Evolutionary conservation across 805 yeast species (phyloP).

Genomic region (Metschnikowia continentalis): DNA sequence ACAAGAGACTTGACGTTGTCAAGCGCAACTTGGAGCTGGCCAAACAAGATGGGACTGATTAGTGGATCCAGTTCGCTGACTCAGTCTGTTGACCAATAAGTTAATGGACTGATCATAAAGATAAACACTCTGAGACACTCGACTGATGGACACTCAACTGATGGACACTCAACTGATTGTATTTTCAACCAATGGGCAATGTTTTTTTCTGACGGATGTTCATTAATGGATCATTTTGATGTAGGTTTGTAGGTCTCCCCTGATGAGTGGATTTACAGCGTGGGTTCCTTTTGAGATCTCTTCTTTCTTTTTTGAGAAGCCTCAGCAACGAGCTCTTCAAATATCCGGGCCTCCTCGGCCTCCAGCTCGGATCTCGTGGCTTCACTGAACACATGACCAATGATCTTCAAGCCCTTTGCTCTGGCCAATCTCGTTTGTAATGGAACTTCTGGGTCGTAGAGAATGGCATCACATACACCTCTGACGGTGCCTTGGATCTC

Average conservation of each 20-base stretch:
- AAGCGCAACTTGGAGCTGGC: constrained; percentile 22
- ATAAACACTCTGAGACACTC: too few relatives aligned
- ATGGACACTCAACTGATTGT: too few relatives aligned
- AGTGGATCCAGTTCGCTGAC: too few relatives aligned
- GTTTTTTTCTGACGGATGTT: too few relatives aligned
- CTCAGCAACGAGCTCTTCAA: constrained; percentile 63
- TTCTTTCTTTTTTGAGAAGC: constrained; percentile 41
- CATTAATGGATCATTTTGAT: too few relatives aligned
- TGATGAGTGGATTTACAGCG: too few relatives aligned
- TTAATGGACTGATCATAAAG: too few relatives aligned
- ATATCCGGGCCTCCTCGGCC: constrained; percentile 71
- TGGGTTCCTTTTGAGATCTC: constrained; percentile 13
- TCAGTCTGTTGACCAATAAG: too few relatives aligned
- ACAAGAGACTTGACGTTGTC: constrained; percentile 51
- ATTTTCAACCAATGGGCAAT: too few relatives aligned
- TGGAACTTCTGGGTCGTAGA: constrained; percentile 53
- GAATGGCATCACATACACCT: constrained; percentile 62
- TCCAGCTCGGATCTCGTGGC: constrained; percentile 63
- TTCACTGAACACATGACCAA: constrained; percentile 60
- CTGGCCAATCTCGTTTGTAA: constrained; percentile 48
- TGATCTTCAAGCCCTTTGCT: constrained; percentile 56
- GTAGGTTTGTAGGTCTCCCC: too few relatives aligned
- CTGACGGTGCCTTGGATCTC: constrained; percentile 73
- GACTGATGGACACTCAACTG: too few relatives aligned
- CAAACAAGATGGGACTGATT: too few relatives aligned